These are phyloP conservation scores for Cryoendolithus antarcticus DNA, from an alignment of 2,329 filamentous ascomycete species.

Conservation along the genomic window DNA sequence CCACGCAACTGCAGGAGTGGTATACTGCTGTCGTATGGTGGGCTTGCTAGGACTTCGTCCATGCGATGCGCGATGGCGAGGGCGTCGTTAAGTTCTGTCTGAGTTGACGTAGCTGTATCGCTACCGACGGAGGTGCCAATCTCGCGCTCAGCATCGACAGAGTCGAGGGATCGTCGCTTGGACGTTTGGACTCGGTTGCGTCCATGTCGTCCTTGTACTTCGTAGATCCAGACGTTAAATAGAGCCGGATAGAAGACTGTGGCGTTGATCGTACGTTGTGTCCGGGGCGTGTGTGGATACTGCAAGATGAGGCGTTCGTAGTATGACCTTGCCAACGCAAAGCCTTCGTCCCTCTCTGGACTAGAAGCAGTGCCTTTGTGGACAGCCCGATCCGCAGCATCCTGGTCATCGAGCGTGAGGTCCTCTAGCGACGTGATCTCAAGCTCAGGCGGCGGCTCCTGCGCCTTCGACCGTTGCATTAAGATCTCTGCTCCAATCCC, in stretches of 20 bases:
- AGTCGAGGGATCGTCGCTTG: constrained; percentile 9
- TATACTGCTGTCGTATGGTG: constrained; percentile 56
- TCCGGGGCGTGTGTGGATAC: constrained; percentile 55
- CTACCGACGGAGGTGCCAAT: constrained; percentile 11
- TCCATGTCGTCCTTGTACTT: constrained; percentile 50
- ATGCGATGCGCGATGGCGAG: constrained; percentile 54
- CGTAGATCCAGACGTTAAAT: constrained; percentile 70
- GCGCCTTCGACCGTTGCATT: constrained; percentile 39
- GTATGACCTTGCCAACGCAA: constrained; percentile 51
- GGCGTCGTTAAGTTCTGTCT: constrained; percentile 43
- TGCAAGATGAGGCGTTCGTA: constrained; percentile 69
- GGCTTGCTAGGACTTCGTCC: constrained; percentile 56
- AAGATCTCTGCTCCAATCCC: constrained; percentile 74
- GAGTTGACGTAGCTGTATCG: constrained; percentile 8
- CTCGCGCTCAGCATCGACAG: constrained; percentile 5
- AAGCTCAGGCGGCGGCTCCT: no score
- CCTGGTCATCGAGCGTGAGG: no score
- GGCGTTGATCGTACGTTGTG: constrained; percentile 49
- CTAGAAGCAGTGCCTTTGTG: no score
- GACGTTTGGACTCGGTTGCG: constrained; percentile 20
- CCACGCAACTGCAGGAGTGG: constrained; percentile 59
- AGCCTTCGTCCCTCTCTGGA: constrained; percentile 26
- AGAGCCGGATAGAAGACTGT: constrained; percentile 72
- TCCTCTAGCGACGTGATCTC: no score
- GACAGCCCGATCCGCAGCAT: no score